phyloP scores from a whole-genome alignment of 2,329 filamentous ascomycete species.

The Pseudogymnoascus sp. region DNA sequence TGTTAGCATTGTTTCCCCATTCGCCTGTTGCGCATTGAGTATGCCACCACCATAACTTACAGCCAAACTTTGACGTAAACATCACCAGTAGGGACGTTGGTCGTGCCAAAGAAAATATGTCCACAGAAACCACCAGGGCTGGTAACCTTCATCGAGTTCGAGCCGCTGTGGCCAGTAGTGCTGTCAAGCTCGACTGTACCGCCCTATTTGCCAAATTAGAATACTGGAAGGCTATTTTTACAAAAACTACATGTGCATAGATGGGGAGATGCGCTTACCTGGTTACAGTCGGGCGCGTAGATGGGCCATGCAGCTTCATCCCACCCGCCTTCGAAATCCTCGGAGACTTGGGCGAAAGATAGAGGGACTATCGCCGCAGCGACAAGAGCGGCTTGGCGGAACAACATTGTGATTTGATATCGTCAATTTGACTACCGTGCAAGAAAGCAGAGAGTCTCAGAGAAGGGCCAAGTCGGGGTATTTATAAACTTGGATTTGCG shows the following conservation, averaged over 20 bases:
- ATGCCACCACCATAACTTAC: conserved; percentile 35
- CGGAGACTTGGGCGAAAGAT: conserved; percentile 40
- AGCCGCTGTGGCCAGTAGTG: conserved; percentile 48
- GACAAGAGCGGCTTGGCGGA: conserved; percentile 37
- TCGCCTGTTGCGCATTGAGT: neutral
- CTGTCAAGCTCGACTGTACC: conserved; percentile 50
- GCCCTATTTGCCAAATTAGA: conserved; percentile 22
- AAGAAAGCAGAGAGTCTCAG: conserved; percentile 14
- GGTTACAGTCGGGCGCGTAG: conserved; percentile 53
- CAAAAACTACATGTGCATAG: neutral
- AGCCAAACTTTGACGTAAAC: conserved; percentile 50
- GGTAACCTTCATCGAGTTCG: conserved; percentile 46
- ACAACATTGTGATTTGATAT: conserved; percentile 31
- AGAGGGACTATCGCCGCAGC: conserved; percentile 41
- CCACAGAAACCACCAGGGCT: conserved; percentile 49
- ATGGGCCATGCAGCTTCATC: conserved; percentile 50
- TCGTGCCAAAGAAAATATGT: conserved; percentile 56
- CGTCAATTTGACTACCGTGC: conserved; percentile 8
- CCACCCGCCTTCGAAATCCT: conserved; percentile 53
- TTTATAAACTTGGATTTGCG: conserved; percentile 25
- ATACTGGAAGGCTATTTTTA: neutral
- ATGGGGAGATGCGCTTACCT: conserved; percentile 29
- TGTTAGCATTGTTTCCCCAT: conserved; percentile 20
- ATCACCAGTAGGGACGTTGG: conserved; percentile 47
- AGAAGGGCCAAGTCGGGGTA: conserved; percentile 18